Evolutionary conservation across 371 early-diverging fungal species (phyloP).

Genomic region (Mucor circinelloides): DNA sequence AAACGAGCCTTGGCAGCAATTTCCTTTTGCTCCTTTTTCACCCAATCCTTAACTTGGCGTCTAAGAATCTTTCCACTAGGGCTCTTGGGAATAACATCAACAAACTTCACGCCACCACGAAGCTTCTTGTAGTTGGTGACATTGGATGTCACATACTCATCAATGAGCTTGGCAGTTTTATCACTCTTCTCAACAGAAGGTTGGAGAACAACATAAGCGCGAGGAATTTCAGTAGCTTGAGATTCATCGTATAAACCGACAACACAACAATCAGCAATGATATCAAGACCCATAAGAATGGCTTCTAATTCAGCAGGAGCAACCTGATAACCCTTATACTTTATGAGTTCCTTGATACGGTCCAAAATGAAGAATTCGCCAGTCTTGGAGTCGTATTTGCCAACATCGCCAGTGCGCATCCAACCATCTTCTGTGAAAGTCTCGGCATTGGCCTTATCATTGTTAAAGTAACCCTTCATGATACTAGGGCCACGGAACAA

Average conservation of each 20-base stretch:
- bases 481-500: conserved; percentile 68
- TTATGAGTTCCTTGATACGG: conserved; percentile 79
- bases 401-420: conserved; percentile 88
- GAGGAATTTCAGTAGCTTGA: conserved; percentile 77
- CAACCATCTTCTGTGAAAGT: conserved; percentile 74
- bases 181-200: conserved; percentile 21
- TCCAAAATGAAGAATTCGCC: conserved; percentile 65
- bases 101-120: conserved; percentile 79
- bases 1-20: conserved; percentile 9
- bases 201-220: conserved; percentile 74
- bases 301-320: conserved; percentile 71
- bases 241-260: conserved; percentile 56
- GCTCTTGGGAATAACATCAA: conserved; percentile 74
- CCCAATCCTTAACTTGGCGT: conserved; percentile 43
- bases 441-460: conserved; percentile 65
- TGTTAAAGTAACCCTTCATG: conserved; percentile 76
- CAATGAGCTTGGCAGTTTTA: conserved; percentile 28
- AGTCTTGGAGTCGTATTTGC: conserved; percentile 47
- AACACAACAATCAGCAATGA: conserved; percentile 77
- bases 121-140: conserved; percentile 78
- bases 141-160: conserved; percentile 56
- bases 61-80: conserved; percentile 86
- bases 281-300: conserved; percentile 64
- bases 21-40: conserved; percentile 32
- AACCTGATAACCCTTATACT: conserved; percentile 66